Conservation (phyloP, 2,329 filamentous ascomycete genomes). For the Alternaria alternata region DNA sequence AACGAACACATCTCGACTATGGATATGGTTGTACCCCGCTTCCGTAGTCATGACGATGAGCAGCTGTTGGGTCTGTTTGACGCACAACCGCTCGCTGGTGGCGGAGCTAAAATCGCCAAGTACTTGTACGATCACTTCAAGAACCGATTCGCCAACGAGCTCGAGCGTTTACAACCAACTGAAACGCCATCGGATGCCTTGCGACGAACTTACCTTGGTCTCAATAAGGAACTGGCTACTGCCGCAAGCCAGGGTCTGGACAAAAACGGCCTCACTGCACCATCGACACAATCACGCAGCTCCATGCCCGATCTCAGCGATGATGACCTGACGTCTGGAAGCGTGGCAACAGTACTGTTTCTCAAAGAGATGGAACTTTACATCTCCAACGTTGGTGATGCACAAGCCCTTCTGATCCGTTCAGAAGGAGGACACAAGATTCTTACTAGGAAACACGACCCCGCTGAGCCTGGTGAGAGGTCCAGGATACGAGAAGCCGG, state of each 20-base stretch:
- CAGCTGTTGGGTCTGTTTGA: conserved; percentile 95
- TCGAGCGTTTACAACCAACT: conserved; percentile 73
- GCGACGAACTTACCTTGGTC: conserved; percentile 81
- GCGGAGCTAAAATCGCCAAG: conserved; percentile 95
- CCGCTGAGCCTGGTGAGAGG: conserved; percentile 83
- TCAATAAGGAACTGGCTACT: conserved; percentile 94
- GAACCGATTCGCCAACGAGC: conserved; percentile 80
- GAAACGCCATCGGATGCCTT: conserved; percentile 86
- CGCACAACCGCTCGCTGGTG: conserved; percentile 84
- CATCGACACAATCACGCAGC: conserved; percentile 66
- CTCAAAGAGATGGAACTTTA: conserved; percentile 89
- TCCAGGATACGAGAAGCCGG: conserved; percentile 92
- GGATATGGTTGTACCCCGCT: conserved; percentile 91
- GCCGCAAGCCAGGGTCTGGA: conserved; percentile 82
- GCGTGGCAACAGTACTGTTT: conserved; percentile 91
- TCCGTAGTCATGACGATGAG: conserved; percentile 88
- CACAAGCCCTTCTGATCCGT: conserved; percentile 93
- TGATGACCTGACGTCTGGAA: conserved; percentile 88
- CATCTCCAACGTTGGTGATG: conserved; percentile 94
- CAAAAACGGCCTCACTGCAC: conserved; percentile 59
- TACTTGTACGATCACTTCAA: conserved; percentile 97
- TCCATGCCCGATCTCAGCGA: conserved; percentile 82
- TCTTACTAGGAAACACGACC: conserved; percentile 91
- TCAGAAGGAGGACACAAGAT: conserved; percentile 84
- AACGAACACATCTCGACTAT: conserved; percentile 96